A percentile compares a stretch with the other conserved stretches of the same genome.
These are phyloP conservation scores for Apiospora aurea DNA, from an alignment of 2,329 filamentous ascomycete species.

Conservation along the genomic window DNA sequence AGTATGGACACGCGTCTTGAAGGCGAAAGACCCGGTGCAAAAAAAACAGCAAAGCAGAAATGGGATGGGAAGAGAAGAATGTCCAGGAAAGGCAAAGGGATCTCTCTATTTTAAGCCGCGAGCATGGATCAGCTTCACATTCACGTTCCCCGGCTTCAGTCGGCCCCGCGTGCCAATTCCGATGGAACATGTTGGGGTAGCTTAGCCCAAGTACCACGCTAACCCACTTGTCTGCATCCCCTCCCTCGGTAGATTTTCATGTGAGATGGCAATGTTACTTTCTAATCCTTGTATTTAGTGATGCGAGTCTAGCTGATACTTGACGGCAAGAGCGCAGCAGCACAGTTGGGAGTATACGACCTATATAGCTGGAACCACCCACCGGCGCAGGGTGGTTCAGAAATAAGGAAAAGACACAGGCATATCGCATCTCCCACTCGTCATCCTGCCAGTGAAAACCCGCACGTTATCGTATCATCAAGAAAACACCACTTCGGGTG, in stretches of 20 bases:
- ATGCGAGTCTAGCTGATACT: not conserved
- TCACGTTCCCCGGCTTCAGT: constrained; percentile 19
- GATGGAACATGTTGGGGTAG: not conserved
- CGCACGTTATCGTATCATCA: constrained; percentile 8
- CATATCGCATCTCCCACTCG: constrained; percentile 21
- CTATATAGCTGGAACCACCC: constrained; percentile 10
- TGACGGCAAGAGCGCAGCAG: not conserved
- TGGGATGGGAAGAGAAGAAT: not conserved
- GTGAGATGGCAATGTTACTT: not conserved
- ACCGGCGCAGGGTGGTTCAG: not conserved
- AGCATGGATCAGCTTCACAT: constrained; percentile 12
- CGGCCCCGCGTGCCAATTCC: not conserved
- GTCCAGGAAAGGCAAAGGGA: not conserved
- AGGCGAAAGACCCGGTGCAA: not conserved
- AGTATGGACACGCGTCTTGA: not conserved
- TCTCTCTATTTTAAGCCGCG: not conserved
- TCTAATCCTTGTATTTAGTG: not conserved
- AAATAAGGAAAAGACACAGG: constrained; percentile 19
- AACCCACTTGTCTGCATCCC: not conserved
- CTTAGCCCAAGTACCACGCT: not conserved
- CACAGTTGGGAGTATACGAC: constrained; percentile 2
- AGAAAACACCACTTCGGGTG: not conserved
- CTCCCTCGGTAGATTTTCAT: constrained; percentile 16
- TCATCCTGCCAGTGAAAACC: constrained; percentile 1
- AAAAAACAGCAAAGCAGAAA: not conserved